Percentiles rank a stretch among this genome's conserved stretches.
Evolutionary conservation across 305 asterid genomes (phyloP).

Genomic region (Solanum hybrid): DNA sequence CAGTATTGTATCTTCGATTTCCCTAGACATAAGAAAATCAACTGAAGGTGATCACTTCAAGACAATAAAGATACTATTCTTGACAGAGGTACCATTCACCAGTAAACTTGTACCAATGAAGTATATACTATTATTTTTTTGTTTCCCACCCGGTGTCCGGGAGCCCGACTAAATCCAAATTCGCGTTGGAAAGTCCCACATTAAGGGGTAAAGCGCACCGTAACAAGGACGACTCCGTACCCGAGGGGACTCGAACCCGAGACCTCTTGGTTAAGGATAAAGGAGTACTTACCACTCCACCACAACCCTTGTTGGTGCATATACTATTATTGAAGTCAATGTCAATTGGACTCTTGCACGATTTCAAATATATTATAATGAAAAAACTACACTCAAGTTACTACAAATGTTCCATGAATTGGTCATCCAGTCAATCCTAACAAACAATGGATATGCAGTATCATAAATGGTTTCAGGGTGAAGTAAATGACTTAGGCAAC

Average conservation of each 20-base stretch:
- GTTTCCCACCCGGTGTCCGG: not conserved
- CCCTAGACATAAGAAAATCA: slow-evolving; percentile 30
- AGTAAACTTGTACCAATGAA: not conserved
- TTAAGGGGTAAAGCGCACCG: not conserved
- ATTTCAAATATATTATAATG: not conserved
- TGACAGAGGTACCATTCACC: not conserved
- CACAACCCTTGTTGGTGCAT: not conserved
- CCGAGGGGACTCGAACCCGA: not conserved
- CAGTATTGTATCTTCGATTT: slow-evolving; percentile 85
- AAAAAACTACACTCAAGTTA: not conserved
- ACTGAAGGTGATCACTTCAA: not conserved
- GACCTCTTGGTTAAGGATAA: not conserved
- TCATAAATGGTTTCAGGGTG: no score
- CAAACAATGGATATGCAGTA: not conserved
- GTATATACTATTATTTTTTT: not conserved
- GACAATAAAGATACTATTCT: not conserved
- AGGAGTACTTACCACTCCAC: not conserved
- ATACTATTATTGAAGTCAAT: not conserved
- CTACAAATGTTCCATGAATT: not conserved
- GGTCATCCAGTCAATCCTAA: not conserved
- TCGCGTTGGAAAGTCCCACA: not conserved
- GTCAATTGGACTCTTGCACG: not conserved
- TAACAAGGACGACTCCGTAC: not conserved
- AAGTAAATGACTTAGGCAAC: no score
- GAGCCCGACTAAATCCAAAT: not conserved